These are phyloP conservation scores for California macrophylla DNA, from an alignment of 441 rosid species.

Conservation along the genomic window DNA sequence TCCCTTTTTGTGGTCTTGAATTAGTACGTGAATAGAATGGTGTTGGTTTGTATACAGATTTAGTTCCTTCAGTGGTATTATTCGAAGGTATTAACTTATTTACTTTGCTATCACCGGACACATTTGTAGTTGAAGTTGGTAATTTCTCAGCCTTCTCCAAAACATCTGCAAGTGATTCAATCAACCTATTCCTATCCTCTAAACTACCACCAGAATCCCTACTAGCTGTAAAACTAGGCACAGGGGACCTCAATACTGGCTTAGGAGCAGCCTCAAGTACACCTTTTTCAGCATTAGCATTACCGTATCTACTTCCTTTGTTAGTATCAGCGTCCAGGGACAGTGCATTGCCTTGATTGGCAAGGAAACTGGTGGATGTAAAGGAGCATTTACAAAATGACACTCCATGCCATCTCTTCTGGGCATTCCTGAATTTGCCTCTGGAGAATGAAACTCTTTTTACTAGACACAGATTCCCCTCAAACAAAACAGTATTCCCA, in stretches of 20 bases:
- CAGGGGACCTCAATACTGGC: constrained; percentile 53
- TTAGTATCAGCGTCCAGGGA: constrained; percentile 45
- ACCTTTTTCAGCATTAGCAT: constrained; percentile 38
- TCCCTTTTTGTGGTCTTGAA: constrained; percentile 21
- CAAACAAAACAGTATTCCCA: constrained; percentile 36
- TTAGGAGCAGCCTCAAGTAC: constrained; percentile 75
- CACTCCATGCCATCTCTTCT: constrained; percentile 43
- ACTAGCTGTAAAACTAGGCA: constrained; percentile 29
- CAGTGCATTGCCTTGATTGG: constrained; percentile 51
- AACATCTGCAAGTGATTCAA: constrained; percentile 78
- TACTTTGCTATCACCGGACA: constrained; percentile 20
- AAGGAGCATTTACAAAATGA: constrained; percentile 52
- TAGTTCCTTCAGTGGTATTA: background rate
- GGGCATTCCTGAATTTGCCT: constrained; percentile 30
- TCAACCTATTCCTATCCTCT: constrained; percentile 58
- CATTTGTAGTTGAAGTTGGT: constrained; percentile 37
- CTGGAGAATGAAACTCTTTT: constrained; percentile 53
- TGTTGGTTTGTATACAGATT: constrained; percentile 9
- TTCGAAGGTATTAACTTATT: constrained; percentile 18
- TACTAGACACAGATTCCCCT: constrained; percentile 43
- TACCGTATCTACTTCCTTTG: constrained; percentile 31
- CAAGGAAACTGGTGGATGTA: constrained; percentile 54
- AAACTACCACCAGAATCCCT: constrained; percentile 25
- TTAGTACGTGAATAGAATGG: constrained; percentile 25
- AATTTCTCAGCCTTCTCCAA: constrained; percentile 81